Percentiles rank a stretch among this genome's conserved stretches.
Conservation (phyloP, 164 flowering plant genomes). For the Tetrastigma voinierianum region DNA sequence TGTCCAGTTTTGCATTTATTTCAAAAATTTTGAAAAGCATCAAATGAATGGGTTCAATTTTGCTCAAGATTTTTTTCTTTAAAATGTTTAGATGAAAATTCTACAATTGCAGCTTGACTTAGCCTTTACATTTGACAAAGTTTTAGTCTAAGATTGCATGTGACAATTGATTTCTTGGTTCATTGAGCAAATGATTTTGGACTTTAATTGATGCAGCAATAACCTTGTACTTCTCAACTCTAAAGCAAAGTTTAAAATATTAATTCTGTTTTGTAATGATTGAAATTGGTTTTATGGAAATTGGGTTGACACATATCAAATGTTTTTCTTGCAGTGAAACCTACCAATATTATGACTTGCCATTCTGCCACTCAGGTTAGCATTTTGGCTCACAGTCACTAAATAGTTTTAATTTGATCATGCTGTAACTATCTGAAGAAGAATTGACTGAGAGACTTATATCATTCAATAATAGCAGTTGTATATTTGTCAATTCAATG, state of each 20-base stretch:
- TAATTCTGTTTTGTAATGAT: neutral
- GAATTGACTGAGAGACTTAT: neutral
- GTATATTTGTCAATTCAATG: neutral
- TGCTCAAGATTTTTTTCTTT: too few species aligned
- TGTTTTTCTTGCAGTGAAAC: constrained; percentile 76
- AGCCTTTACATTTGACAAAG: too few species aligned
- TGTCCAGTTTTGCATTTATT: too few species aligned
- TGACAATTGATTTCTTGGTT: too few species aligned
- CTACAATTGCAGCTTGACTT: too few species aligned
- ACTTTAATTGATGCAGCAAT: too few species aligned
- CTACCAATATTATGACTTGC: constrained; percentile 71
- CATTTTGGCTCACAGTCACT: constrained; percentile 12
- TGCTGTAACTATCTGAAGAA: neutral
- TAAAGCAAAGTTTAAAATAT: neutral
- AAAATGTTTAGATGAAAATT: too few species aligned
- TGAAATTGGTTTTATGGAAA: constrained; percentile 3
- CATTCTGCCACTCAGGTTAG: constrained; percentile 89
- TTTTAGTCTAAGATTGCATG: too few species aligned
- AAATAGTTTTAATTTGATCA: neutral
- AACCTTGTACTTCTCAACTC: too few species aligned
- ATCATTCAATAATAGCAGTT: neutral
- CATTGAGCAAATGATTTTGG: too few species aligned
- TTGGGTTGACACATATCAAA: neutral
- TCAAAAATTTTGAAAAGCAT: too few species aligned
- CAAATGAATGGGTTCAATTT: too few species aligned